A percentile compares a stretch with the other conserved stretches of the same genome.
Evolutionary conservation across 2,329 filamentous ascomycete species (phyloP).

Genomic region (Ceratocystis harringtonii): DNA sequence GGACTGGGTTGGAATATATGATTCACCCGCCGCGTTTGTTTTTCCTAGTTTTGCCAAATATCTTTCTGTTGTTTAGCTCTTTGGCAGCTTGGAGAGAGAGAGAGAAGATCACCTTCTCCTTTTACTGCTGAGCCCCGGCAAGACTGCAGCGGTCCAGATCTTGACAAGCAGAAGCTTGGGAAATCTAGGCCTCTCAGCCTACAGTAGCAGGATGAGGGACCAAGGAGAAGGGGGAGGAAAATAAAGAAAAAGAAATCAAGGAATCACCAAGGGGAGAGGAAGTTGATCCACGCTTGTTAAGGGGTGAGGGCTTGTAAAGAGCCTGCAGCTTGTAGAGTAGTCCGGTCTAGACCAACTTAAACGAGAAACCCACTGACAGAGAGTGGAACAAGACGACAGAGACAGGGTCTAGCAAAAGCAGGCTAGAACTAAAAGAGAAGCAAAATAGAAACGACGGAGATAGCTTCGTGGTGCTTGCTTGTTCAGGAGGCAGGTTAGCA

Average conservation of each 20-base stretch:
- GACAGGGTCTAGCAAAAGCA: background rate
- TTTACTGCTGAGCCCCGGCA: background rate
- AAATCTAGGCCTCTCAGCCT: background rate
- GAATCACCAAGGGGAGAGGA: background rate
- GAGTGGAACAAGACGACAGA: background rate
- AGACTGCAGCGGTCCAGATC: background rate
- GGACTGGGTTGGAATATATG: background rate
- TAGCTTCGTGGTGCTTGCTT: background rate
- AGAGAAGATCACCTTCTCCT: background rate
- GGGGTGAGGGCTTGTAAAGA: background rate
- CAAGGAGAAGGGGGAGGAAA: background rate
- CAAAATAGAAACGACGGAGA: background rate
- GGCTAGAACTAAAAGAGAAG: slow-evolving; percentile 1
- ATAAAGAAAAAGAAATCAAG: background rate
- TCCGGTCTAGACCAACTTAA: background rate
- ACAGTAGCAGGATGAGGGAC: background rate
- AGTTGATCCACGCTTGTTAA: background rate
- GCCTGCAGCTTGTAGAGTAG: background rate
- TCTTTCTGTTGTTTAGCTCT: background rate
- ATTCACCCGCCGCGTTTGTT: background rate
- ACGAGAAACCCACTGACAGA: background rate
- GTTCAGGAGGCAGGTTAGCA: background rate
- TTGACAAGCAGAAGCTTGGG: background rate
- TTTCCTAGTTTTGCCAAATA: background rate
- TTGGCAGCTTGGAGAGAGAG: background rate